phyloP scores from a whole-genome alignment of 108 stramenopile species.

The Stephanodiscus minutulus region DNA sequence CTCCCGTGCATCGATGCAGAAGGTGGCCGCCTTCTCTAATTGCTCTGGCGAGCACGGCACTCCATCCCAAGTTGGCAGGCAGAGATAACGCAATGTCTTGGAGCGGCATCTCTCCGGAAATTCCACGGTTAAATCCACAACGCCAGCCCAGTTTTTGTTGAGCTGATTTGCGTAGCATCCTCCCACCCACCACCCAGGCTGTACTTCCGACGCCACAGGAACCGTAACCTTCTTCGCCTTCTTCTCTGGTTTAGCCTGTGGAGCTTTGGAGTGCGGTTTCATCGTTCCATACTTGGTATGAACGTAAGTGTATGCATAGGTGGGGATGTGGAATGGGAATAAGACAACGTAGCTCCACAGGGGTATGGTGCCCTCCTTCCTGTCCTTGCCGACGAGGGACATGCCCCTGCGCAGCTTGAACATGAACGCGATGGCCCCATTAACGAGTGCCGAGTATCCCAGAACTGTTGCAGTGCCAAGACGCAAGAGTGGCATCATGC shows the following conservation, averaged over 20 bases:
- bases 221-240: conserved; percentile 52
- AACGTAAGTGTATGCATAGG: conserved; percentile 72
- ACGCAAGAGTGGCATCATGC: conserved; percentile 30
- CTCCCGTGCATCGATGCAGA: conserved; percentile 66
- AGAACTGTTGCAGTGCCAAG: conserved; percentile 55
- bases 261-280: conserved; percentile 23
- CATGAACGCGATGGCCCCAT: conserved; percentile 76
- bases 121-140: conserved; percentile 88
- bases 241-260: conserved; percentile 30
- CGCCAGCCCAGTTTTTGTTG: conserved; percentile 77
- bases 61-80: conserved; percentile 86
- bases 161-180: conserved; percentile 81
- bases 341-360: conserved; percentile 78
- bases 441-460: conserved; percentile 76
- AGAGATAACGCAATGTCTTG: conserved; percentile 62
- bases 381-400: conserved; percentile 78
- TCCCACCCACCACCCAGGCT: conserved; percentile 88
- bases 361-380: conserved; percentile 68
- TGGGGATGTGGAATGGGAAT: conserved; percentile 78
- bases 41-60: conserved; percentile 79
- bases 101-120: conserved; percentile 78
- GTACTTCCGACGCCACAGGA: conserved; percentile 82
- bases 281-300: conserved; percentile 55
- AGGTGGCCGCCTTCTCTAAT: conserved; percentile 77
- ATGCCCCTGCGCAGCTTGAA: conserved; percentile 79